A percentile compares a stretch with the other conserved stretches of the same genome.
phyloP scores from a whole-genome alignment of 768 basidiomycete genomes.

The Podaxis pistillaris region DNA sequence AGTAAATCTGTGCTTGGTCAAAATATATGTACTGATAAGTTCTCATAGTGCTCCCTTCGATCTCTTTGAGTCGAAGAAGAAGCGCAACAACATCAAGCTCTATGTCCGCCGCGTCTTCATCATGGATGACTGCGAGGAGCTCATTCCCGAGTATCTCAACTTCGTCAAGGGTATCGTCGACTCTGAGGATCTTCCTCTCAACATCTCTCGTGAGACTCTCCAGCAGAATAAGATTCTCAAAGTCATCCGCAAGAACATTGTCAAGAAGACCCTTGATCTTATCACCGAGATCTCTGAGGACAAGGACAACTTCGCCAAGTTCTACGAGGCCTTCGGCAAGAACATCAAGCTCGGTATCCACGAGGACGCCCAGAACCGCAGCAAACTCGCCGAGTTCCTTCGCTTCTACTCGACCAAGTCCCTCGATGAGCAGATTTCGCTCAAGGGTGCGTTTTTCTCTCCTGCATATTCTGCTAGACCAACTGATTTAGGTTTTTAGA shows the following conservation, averaged over 20 bases:
- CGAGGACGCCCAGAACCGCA: conserved; percentile 98
- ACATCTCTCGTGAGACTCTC: conserved; percentile 99
- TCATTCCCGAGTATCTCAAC: conserved; percentile 99
- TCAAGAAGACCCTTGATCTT: conserved; percentile 96
- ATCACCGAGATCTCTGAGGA: conserved; percentile 97
- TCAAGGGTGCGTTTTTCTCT: conserved; percentile 65
- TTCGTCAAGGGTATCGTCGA: conserved; percentile 99
- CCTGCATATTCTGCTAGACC: neutral
- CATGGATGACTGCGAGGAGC: conserved; percentile 99
- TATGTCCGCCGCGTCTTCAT: conserved; percentile 99
- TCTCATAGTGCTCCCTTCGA: conserved; percentile 87
- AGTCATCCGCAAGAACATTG: conserved; percentile 98
- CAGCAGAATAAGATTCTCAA: conserved; percentile 99
- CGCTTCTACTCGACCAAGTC: conserved; percentile 98
- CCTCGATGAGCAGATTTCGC: conserved; percentile 83
- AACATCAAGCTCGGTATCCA: conserved; percentile 99
- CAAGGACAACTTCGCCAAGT: conserved; percentile 97
- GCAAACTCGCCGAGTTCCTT: conserved; percentile 98
- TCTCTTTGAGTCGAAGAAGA: conserved; percentile 99
- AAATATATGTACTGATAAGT: conserved; percentile 11
- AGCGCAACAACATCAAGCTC: conserved; percentile 99
- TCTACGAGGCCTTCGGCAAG: conserved; percentile 98
- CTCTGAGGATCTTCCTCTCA: conserved; percentile 98
- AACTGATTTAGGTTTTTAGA: conserved; percentile 43
- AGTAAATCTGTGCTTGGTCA: conserved; percentile 21